phyloP scores from a whole-genome alignment of 768 basidiomycete genomes.

The Pholiota conissans region DNA sequence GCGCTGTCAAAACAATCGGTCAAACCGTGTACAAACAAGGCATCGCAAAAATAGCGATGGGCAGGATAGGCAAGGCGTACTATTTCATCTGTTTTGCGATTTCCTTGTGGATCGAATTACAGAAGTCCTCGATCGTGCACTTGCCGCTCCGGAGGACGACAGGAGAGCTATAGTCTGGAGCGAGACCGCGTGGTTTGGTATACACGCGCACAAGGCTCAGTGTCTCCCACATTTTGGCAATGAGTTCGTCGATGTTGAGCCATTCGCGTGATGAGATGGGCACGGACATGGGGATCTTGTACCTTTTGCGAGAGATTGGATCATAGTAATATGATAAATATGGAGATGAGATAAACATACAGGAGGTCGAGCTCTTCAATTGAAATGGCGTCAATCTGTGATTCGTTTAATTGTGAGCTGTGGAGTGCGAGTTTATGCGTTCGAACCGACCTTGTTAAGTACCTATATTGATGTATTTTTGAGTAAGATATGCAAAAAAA shows the following conservation, averaged over 20 bases:
- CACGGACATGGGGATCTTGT: conserved; percentile 94
- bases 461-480: conserved; percentile 43
- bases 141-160: conserved; percentile 78
- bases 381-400: conserved; percentile 94
- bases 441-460: conserved; percentile 71
- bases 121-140: conserved; percentile 85
- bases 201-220: conserved; percentile 94
- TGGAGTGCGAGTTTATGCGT: not conserved
- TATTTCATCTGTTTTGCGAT: conserved; percentile 98
- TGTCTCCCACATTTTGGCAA: conserved; percentile 90
- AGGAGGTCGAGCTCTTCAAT: conserved; percentile 96
- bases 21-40: not conserved
- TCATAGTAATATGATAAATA: not conserved
- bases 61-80: conserved; percentile 41
- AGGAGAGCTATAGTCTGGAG: conserved; percentile 89
- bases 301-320: conserved; percentile 36
- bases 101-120: conserved; percentile 92
- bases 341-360: conserved; percentile 37
- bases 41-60: not conserved
- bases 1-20: conserved; percentile 50
- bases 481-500: conserved; percentile 2
- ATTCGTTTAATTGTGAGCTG: conserved; percentile 3
- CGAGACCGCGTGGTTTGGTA: conserved; percentile 89
- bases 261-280: conserved; percentile 93
- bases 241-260: conserved; percentile 95